A percentile compares a stretch with the other conserved stretches of the same genome.
Evolutionary conservation across 2,329 filamentous ascomycete species (phyloP).

Genomic region (Mollisia scopiformis): DNA sequence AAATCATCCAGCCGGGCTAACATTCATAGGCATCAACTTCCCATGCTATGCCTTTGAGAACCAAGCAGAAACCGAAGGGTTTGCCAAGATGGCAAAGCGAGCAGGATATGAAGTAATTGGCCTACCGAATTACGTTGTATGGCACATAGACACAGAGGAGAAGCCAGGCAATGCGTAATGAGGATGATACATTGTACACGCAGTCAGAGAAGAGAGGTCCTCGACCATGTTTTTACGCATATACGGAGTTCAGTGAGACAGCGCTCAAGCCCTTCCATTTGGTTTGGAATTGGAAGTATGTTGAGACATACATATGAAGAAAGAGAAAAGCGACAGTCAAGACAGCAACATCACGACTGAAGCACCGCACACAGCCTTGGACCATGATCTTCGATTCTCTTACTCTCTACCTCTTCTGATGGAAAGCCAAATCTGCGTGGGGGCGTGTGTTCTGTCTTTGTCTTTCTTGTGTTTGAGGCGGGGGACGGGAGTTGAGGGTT

Average conservation of each 20-base stretch:
- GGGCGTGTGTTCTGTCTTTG: slow-evolving; percentile 3
- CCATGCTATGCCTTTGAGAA: slow-evolving; percentile 97
- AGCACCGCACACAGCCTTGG: background rate
- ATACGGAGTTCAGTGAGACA: slow-evolving; percentile 30
- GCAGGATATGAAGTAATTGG: slow-evolving; percentile 92
- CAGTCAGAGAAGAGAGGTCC: slow-evolving; percentile 19
- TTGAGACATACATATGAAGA: slow-evolving; percentile 17
- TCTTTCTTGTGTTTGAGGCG: slow-evolving; percentile 15
- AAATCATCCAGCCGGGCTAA: slow-evolving; percentile 29
- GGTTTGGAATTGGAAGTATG: slow-evolving; percentile 22
- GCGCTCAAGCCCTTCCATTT: background rate
- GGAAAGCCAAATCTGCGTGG: slow-evolving; percentile 5
- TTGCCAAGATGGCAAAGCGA: slow-evolving; percentile 97
- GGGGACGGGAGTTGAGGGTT: slow-evolving; percentile 23
- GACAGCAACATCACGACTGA: background rate
- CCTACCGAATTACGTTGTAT: slow-evolving; percentile 96
- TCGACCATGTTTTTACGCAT: slow-evolving; percentile 36
- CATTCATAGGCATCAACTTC: slow-evolving; percentile 83
- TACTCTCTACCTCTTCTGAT: slow-evolving; percentile 18
- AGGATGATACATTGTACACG: slow-evolving; percentile 22
- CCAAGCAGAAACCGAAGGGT: slow-evolving; percentile 97
- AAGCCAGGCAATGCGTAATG: slow-evolving; percentile 73
- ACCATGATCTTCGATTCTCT: slow-evolving; percentile 24
- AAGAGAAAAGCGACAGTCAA: slow-evolving; percentile 17
- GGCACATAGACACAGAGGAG: slow-evolving; percentile 97